Evolutionary conservation across 1,284 basidiomycete genomes (phyloP), one percentile per base, ranked within the genome.

Genomic region (Abortiporus biennis): DNA sequence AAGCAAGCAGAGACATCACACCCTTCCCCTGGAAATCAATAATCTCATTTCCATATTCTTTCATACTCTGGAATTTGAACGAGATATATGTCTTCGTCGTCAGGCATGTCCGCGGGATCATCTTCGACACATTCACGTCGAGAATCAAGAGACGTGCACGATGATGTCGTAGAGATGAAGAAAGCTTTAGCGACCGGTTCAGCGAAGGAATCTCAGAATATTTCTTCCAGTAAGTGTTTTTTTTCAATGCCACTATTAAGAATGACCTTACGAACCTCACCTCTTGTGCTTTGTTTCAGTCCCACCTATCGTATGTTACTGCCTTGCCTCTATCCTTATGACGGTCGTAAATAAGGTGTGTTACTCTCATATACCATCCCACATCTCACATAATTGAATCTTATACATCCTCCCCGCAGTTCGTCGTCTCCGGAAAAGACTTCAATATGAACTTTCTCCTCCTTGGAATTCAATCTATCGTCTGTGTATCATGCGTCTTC

Each of bases 391-490:
- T 27, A 38, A 29, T 5, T 12, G 27, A 13, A 12, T 25, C n/a
- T 36, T 19, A 32, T 38, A 21, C 17, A 15, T 16, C n/a, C 11
- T 19, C 35, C 42, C 25, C 44, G 30, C 49, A 95, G 91, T 98
- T 86, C 57, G 91, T 98, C 47, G 94, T 99, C 6, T 98, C 95
- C 4, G 96, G 96, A 3, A 72, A 74, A 27, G 65, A 90, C 54
- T 99, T 99, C 66, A 90, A 89, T 53, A 98, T 99, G 95, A 99
- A 92, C 53, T 96, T 98, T 57, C 72, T 98, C 27, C 78, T 99
- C 21, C 75, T 99, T 17, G 83, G 89, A 45, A 92, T 98, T 48
- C 96, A 99, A 65, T 93, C 90, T 1, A 63, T 72, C 16, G 91
- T 96, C 50, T 96, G 92, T 62, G 81, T 91, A 20, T 57, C 72